These are phyloP conservation scores for Monosporascus ibericus DNA, from an alignment of 2,329 filamentous ascomycete species.

Conservation along the genomic window DNA sequence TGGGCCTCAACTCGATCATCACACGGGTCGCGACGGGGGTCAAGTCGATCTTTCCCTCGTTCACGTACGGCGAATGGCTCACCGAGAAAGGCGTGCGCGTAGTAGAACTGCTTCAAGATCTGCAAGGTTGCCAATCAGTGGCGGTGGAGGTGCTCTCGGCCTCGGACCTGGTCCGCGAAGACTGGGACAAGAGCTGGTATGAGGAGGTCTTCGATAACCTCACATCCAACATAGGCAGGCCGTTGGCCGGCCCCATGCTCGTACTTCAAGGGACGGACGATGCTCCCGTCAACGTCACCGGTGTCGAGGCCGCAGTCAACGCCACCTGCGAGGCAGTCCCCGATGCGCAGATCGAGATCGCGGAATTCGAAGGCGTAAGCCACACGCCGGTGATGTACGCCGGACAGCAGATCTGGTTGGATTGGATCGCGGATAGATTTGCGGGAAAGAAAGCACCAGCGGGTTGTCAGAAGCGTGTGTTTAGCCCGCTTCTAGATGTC, in stretches of 20 bases:
- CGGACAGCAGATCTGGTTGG: constrained; percentile 2
- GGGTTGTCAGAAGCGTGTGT: not conserved
- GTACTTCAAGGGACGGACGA: constrained; percentile 1
- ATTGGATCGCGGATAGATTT: constrained; percentile 3
- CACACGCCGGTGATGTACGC: constrained; percentile 2
- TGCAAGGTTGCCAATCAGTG: constrained; percentile 1
- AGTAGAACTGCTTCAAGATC: constrained; percentile 1
- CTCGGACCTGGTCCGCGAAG: not conserved
- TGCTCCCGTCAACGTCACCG: not conserved
- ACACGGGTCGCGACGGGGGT: not conserved
- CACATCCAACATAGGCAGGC: not conserved
- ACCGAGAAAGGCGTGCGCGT: not conserved
- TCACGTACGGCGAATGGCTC: not conserved
- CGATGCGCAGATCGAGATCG: not conserved
- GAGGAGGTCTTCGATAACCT: not conserved
- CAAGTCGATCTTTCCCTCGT: not conserved
- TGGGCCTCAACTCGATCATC: not conserved
- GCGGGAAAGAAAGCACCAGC: not conserved
- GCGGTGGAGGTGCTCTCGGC: not conserved
- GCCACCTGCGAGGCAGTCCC: constrained; percentile 3
- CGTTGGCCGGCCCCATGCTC: constrained; percentile 4
- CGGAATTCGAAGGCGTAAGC: not conserved
- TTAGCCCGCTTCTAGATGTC: not conserved
- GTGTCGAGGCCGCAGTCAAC: not conserved
- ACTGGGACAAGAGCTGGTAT: constrained; percentile 1